phyloP scores from a whole-genome alignment of 345 rosid genomes.

The Aquilaria malaccensis region DNA sequence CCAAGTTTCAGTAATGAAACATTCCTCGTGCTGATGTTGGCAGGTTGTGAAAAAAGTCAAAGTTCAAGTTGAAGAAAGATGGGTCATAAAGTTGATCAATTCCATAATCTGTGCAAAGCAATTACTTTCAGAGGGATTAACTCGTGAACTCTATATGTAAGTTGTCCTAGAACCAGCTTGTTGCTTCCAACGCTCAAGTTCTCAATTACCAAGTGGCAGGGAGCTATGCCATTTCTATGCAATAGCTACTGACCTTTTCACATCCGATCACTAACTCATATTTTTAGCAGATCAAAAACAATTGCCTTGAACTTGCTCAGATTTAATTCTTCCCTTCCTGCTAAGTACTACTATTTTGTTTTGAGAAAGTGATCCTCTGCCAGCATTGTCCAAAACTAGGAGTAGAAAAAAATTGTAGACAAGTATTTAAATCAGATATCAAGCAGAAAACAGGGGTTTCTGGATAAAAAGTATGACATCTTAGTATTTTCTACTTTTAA shows the following conservation, averaged over 20 bases:
- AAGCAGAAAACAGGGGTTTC: too few species aligned
- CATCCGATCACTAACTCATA: too few species aligned
- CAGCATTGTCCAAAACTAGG: too few species aligned
- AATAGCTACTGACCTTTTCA: too few species aligned
- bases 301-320: too few species aligned
- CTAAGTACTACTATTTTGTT: too few species aligned
- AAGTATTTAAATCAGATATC: too few species aligned
- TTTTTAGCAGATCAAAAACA: too few species aligned
- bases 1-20: slow-evolving; percentile 1
- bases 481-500: neutral
- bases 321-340: too few species aligned
- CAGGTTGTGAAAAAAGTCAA: slow-evolving; percentile 50
- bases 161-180: slow-evolving; percentile 20
- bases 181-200: slow-evolving; percentile 3
- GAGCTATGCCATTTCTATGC: neutral
- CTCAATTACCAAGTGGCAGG: slow-evolving; percentile 2
- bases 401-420: too few species aligned
- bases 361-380: too few species aligned
- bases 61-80: slow-evolving; percentile 53
- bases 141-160: slow-evolving; percentile 83
- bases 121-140: slow-evolving; percentile 56
- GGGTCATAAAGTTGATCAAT: slow-evolving; percentile 66
- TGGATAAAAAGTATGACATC: too few species aligned
- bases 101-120: slow-evolving; percentile 60
- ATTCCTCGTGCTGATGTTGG: slow-evolving; percentile 3